phyloP scores from a whole-genome alignment of 306 rosid species.

The Cucurbita moschata region DNA sequence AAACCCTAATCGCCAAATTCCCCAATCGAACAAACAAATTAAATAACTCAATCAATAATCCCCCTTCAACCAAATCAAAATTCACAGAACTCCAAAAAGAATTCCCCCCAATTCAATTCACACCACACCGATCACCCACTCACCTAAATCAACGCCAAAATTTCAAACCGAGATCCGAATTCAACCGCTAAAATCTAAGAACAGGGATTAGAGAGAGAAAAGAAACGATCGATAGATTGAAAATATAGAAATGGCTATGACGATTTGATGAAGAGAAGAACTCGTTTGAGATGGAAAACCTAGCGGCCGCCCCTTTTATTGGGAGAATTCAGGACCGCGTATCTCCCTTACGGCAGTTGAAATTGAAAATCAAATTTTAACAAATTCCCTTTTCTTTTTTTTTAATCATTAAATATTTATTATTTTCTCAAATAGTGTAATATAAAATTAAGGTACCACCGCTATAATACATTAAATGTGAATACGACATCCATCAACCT shows the following conservation, averaged over 20 bases:
- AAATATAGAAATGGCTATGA: not conserved
- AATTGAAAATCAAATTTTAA: not conserved
- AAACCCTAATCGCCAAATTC: constrained; percentile 1
- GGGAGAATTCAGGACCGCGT: constrained; percentile 1
- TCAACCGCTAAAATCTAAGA: not conserved
- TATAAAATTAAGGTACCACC: not conserved
- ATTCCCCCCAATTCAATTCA: not conserved
- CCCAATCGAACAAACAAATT: not conserved
- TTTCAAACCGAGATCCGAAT: not conserved
- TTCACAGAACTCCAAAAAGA: not conserved
- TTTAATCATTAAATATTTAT: not conserved
- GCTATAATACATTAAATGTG: not conserved
- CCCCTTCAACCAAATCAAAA: not conserved
- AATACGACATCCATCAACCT: not conserved
- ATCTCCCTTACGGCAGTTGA: not conserved
- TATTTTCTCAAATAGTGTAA: not conserved
- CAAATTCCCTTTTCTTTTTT: not conserved
- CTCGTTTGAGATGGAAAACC: not conserved
- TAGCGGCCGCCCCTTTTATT: constrained; percentile 6
- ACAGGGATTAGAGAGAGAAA: not conserved
- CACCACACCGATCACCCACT: not conserved
- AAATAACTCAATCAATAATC: not conserved
- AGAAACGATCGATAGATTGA: not conserved
- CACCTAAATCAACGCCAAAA: not conserved
- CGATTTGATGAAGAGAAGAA: not conserved